Evolutionary conservation across 2,329 filamentous ascomycete genomes (phyloP), one percentile per base, ranked within the genome.

Genomic region (Neoscytalidium dimidiatum): DNA sequence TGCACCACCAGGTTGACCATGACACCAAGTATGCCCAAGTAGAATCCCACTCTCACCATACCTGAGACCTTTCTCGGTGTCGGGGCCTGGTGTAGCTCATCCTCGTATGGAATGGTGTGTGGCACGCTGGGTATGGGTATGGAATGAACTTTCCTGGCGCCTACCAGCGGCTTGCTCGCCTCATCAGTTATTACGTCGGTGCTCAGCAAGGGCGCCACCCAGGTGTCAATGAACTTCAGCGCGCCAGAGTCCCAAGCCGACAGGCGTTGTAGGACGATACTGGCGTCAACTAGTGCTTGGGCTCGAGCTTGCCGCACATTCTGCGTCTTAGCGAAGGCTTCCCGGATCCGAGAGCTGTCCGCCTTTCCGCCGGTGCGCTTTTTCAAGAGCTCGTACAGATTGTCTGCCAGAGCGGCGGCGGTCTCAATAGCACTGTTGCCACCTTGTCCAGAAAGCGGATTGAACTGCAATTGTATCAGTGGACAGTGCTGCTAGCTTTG

Each of bases 351-450:
- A 2, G 38, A 14, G 4, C 1, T 41, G 14, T n/a, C 14, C 9
- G 23, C n/a, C 17, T n/a, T n/a, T 1, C 23, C 23, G 2, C 19
- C 8, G n/a, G 4, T 14, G 6, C 7, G 7, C 9, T 56, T 21
- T n/a, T 56, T 56, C 13, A 44, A 6, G 3, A 19, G 7, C 9
- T 43, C 1, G 5, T 9, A 11, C 11, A 62, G 43, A 4, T 11
- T 28, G 21, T 49, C 65, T 68, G 62, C 49, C 2, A 72, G 67
- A 11, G 49, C 58, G 21, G 65, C 66, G 66, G 67, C 69, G 44
- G 68, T 65, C 58, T 71, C 69, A 19, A 71, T 67, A 17, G 62
- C 69, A 13, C 66, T 68, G 53, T 71, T 72, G 21, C 68, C 69
- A 7, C 31, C 70, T 67, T 29, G 68, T 52, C 21, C 69, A 64